Percentiles rank a stretch among this genome's conserved stretches.
Evolutionary conservation across 75 land plant genomes (phyloP).

Genomic region (Picea glauca): DNA sequence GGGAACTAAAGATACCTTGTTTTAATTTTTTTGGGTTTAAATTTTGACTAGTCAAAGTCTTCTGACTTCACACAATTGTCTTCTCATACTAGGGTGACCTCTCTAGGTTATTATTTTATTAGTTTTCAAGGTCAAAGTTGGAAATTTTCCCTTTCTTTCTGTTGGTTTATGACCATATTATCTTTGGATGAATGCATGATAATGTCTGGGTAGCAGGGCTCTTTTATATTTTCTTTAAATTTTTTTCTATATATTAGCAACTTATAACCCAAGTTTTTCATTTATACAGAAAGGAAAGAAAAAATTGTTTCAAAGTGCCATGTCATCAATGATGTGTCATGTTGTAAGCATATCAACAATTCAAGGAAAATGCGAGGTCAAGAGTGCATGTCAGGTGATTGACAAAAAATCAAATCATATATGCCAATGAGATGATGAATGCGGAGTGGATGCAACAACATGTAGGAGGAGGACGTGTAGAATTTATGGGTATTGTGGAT

Average conservation of each 20-base stretch:
- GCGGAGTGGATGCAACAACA: slow-evolving; percentile 69
- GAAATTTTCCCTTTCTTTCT: neutral
- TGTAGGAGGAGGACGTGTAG: slow-evolving; percentile 80
- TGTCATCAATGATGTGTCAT: slow-evolving; percentile 69
- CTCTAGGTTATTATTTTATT: neutral
- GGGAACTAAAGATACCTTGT: neutral
- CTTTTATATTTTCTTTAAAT: neutral
- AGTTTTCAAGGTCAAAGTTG: neutral
- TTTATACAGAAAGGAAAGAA: slow-evolving; percentile 23
- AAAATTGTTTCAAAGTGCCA: slow-evolving; percentile 42
- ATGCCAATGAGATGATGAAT: slow-evolving; percentile 53
- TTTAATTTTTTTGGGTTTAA: neutral
- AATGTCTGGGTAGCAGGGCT: neutral
- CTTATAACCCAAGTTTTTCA: neutral
- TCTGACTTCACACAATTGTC: neutral
- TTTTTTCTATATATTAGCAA: neutral
- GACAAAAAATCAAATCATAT: slow-evolving; percentile 50
- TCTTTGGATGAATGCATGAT: neutral
- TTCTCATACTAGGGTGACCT: neutral
- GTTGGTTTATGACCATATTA: neutral
- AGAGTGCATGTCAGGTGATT: slow-evolving; percentile 76
- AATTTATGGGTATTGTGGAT: slow-evolving; percentile 76
- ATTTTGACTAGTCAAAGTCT: neutral
- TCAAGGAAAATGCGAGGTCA: slow-evolving; percentile 13
- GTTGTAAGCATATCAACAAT: neutral